A percentile compares a stretch with the other conserved stretches of the same genome.
Evolutionary conservation across 192 early-diverging fungal species (phyloP).

Genomic region (Coemansia sp.): DNA sequence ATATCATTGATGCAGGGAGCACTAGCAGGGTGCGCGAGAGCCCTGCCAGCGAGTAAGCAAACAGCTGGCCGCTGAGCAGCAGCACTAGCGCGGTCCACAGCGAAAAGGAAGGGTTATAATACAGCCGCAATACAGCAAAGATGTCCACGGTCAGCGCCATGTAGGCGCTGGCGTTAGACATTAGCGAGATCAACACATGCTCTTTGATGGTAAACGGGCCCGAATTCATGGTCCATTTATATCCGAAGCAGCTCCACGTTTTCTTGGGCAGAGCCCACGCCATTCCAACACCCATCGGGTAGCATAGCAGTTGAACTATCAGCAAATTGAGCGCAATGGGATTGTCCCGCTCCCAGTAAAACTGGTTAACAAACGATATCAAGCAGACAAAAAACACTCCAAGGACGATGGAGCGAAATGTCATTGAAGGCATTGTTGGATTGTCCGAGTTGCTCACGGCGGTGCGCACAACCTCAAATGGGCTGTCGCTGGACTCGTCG

Average conservation of each 20-base stretch:
- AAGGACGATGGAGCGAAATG: constrained; percentile 68
- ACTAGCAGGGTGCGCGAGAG: constrained; percentile 74
- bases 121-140: constrained; percentile 61
- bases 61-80: constrained; percentile 63
- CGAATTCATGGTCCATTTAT: constrained; percentile 64
- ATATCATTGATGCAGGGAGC: constrained; percentile 78
- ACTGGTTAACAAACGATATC: constrained; percentile 70
- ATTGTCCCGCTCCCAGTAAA: constrained; percentile 85
- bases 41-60: constrained; percentile 69
- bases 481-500: constrained; percentile 35
- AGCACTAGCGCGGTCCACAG: constrained; percentile 59
- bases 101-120: constrained; percentile 65
- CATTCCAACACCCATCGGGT: constrained; percentile 67
- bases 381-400: constrained; percentile 63
- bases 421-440: constrained; percentile 60
- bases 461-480: constrained; percentile 68
- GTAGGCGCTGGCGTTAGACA: constrained; percentile 69
- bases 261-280: constrained; percentile 59
- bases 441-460: constrained; percentile 65
- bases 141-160: constrained; percentile 73
- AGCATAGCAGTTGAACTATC: constrained; percentile 71
- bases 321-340: constrained; percentile 65
- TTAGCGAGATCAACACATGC: constrained; percentile 78
- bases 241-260: constrained; percentile 50
- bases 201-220: constrained; percentile 89